Evolutionary conservation across 495 filamentous ascomycete genomes (phyloP).

Genomic region (Podospora anserina): DNA sequence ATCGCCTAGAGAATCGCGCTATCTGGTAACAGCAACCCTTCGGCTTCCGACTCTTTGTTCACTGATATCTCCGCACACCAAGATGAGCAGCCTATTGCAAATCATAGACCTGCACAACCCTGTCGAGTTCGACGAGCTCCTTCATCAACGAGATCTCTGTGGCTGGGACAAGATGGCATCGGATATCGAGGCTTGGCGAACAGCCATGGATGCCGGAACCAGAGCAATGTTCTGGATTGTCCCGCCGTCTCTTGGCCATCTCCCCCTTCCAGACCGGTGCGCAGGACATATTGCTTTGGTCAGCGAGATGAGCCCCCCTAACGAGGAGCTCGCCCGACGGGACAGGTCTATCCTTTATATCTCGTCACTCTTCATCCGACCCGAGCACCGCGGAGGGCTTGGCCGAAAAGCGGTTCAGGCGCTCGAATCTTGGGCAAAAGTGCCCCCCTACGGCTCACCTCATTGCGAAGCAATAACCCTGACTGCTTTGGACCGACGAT

Average conservation of each 20-base stretch:
- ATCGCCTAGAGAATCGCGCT: neutral
- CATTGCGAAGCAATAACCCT: conserved; percentile 10
- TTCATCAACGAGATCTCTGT: conserved; percentile 12
- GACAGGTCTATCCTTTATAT: conserved; percentile 6
- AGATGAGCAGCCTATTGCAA: neutral
- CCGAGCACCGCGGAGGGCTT: neutral
- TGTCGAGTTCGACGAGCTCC: conserved; percentile 11
- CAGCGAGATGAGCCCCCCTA: neutral
- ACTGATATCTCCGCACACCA: neutral
- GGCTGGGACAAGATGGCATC: conserved; percentile 5
- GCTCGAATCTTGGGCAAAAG: neutral
- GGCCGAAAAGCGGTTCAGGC: conserved; percentile 1
- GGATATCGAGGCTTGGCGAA: conserved; percentile 3
- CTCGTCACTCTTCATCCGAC: conserved; percentile 12
- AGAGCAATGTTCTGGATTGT: conserved; percentile 15
- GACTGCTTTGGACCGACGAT: conserved; percentile 5
- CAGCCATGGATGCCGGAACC: conserved; percentile 6
- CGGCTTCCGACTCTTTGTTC: neutral
- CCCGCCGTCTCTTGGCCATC: neutral
- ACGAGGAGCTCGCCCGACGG: neutral
- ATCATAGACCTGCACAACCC: neutral
- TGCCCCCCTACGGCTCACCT: conserved; percentile 9
- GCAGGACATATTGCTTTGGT: conserved; percentile 14
- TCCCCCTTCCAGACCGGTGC: neutral
- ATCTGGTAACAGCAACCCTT: neutral